These are phyloP conservation scores for Umbelopsis sp. DNA, from an alignment of 192 early-diverging fungal genomes.

Conservation along the genomic window DNA sequence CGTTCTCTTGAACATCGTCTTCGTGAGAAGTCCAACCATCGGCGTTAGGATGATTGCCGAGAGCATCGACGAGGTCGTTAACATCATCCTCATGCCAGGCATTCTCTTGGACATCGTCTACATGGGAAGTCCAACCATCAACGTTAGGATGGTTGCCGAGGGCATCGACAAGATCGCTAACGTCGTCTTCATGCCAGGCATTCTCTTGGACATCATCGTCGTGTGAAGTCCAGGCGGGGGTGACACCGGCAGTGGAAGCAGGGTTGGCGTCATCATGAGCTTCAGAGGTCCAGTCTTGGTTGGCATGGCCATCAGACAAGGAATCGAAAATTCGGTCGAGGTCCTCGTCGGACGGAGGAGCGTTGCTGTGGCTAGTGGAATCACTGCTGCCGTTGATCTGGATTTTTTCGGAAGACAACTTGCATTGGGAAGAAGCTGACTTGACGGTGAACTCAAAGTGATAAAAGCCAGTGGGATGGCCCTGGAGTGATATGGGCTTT, in stretches of 20 bases:
- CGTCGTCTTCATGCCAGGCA: neutral
- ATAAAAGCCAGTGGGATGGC: constrained; percentile 17
- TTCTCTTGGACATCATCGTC: neutral
- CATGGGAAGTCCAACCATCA: neutral
- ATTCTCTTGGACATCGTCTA: neutral
- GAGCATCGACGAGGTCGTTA: neutral
- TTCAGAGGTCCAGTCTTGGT: too few relatives aligned
- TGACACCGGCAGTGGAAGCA: neutral
- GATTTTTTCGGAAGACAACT: neutral
- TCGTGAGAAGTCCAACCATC: neutral
- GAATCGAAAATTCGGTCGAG: neutral
- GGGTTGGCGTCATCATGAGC: neutral
- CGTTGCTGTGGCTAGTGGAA: neutral
- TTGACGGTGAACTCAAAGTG: constrained; percentile 2
- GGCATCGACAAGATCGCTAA: neutral
- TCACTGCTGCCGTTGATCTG: neutral
- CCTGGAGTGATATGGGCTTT: neutral
- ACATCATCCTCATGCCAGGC: neutral
- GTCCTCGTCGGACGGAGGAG: neutral
- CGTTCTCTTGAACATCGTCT: neutral
- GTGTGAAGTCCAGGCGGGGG: neutral
- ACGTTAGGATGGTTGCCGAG: neutral
- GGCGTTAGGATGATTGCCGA: neutral
- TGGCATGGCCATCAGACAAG: neutral
- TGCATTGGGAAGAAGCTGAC: neutral